Base-by-base conservation (phyloP, 2,329 filamentous ascomycete species). In the Huntiella decipiens region DNA sequence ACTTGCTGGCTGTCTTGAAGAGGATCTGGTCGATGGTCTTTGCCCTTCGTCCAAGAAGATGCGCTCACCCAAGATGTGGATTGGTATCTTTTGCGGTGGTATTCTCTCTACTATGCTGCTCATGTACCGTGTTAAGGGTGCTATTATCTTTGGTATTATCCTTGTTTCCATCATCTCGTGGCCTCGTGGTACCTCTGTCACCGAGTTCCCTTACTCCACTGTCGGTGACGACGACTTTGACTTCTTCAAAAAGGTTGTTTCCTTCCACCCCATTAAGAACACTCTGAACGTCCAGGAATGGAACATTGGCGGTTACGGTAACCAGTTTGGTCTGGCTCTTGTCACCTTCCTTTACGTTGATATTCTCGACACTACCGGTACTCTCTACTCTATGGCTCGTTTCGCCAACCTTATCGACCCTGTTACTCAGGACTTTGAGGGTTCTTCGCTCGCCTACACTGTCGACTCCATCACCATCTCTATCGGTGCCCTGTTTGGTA, bases 161-260 rank as follows among this genome's bases (percentile, higher is more conserved):
- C 72, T 92, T 19, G 84, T 92, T 47, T 85, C 79, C 52, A 79
- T 92, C 61, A 85, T 91, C 59, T 92, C 83, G 6, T 93, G 85
- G 85, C 85, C 85, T 0, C 74, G 85, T 17, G 64, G 66, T 13
- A 88, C 84, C 0, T 59, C 70, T 0, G 77, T 92, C 47, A 88
- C 84, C 4, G 85, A 81, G 60, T 92, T 93, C 63, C 83, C 85
- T 0, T 68, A 87, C 55, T 82, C 74, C 0, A 53, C 67, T 0
- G 59, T 78, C 2, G 85, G 85, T 36, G 67, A 87, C 58, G 69
- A 70, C 54, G 66, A 66, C 36, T 93, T 92, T 60, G 68, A 87
- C 55, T 93, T 92, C 62, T 93, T 93, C 72, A 85, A 82, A 60
- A 72, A 85, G 58, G 82, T 93, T 2, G 84, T 88, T 37, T 77